Evolutionary conservation across 1,139 yeast genomes (phyloP), one percentile per base, ranked within the genome.

Genomic region (Yamadazyma sp.): DNA sequence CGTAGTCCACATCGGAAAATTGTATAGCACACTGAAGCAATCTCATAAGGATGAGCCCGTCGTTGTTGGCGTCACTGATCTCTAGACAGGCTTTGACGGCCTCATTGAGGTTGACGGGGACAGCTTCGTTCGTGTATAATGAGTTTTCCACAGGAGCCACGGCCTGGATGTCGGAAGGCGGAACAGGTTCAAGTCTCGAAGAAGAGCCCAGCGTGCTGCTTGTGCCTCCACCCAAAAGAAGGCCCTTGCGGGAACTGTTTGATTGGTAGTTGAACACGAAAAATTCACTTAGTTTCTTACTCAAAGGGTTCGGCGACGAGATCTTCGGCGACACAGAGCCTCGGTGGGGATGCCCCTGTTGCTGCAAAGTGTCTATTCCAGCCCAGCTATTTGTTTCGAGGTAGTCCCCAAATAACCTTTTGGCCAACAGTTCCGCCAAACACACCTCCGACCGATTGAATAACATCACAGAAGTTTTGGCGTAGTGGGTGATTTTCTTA

Each of bases 71-170:
- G 47, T 75, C 80, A 0, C 79, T 69, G 24, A 77, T 75, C 24
- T 69, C 69, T 23, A 76, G 58, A 49, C 81, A 75, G 2, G 78
- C 69, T 43, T 66, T 66, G 37, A 71, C 62, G 0, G 72, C 71
- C 12, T 51, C 53, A 17, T 56, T 58, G 36, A 62, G 47, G 26
- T 58, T 61, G 17, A 40, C 26, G 7, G 26, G n/a, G 26, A 10
- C 7, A 20, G 22, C 5, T 6, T 20, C 22, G 22, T 20, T 20
- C n/a, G n/a, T n/a, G 22, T 5, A 20, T 20, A 20, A 20, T 5
- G 8, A 6, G 22, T 5, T 6, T 6, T 20, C 22, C 8, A 6
- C 22, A 20, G 8, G 8, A 5, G 22, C 22, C 8, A 20, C 8
- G 11, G 8, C 24, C 24, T 5, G 7, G 33, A 23, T 8, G 17